Evolutionary conservation across 331 rosid genomes (phyloP), one percentile per base, ranked within the genome.

Genomic region (Rosa hybrid): DNA sequence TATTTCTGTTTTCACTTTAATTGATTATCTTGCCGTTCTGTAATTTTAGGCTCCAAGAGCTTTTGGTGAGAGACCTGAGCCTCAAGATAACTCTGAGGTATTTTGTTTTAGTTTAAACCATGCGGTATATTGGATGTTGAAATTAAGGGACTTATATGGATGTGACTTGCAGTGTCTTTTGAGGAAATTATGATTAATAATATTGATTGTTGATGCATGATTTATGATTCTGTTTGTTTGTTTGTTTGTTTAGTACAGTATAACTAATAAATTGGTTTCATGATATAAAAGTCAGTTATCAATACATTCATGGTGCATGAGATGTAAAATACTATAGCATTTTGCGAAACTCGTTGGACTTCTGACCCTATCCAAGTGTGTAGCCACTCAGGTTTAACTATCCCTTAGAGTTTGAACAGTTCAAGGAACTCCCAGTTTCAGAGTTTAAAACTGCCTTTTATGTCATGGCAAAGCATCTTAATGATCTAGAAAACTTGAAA

Each of bases 51-150:
- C 86, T 77, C 81, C 97, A 48, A 92, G 84, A 80, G 88, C 86
- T 81, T 82, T 73, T 73, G 68, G 18, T 20, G 98, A 89, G 38
- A 84, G 74, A 42, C 88, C 48, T 42, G 97, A 92, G 45, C 82
- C 70, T 68, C 88, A 83, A 38, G 98, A 90, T 78, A 70, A 84
- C 75, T 88, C 82, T 11, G 97, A 94, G 97, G 98, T 94, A 74
- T 54, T 42, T 60, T 41, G 13, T 13, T 27, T 39, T 42, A 39
- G 42, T 51, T 81, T 60, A 11, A 56, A 39, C 39, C 25, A 21
- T 6, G 73, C 51, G n/a, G n/a, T 51, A 60, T 74, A 54, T 74
- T 16, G 41, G n/a, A 20, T 71, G 7, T 76, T 30, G 7, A 78
- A 72, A 11, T 21, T 59, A 25, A 30, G 39, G 17, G 64, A 5